Evolutionary conservation across 2,329 filamentous ascomycete species (phyloP).

Genomic region (Colletotrichum chlorophyti): DNA sequence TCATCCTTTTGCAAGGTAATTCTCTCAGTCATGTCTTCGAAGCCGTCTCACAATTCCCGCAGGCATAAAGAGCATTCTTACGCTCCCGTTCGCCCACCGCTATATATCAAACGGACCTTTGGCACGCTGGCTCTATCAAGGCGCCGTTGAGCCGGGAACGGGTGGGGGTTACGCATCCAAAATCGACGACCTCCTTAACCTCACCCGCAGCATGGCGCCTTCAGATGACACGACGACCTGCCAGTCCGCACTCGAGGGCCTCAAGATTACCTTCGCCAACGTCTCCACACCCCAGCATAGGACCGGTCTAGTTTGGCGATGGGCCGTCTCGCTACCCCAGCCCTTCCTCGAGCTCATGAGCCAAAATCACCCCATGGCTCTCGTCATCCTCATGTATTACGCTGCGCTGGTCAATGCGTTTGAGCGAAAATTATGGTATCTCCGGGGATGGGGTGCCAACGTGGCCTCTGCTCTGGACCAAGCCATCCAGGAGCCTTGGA

Average conservation of each 20-base stretch:
- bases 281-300: conserved; percentile 12
- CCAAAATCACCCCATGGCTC: conserved; percentile 27
- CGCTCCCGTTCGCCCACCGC: conserved; percentile 13
- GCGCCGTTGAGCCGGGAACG: conserved; percentile 11
- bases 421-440: conserved; percentile 27
- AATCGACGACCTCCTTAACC: conserved; percentile 20
- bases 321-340: conserved; percentile 29
- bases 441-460: conserved; percentile 13
- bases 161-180: conserved; percentile 13
- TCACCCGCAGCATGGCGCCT: conserved; percentile 22
- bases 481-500: conserved; percentile 25
- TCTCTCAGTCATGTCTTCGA: too few relatives aligned
- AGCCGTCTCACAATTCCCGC: neutral
- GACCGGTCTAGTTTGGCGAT: conserved; percentile 28
- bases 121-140: conserved; percentile 24
- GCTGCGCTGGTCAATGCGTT: conserved; percentile 26
- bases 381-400: conserved; percentile 31
- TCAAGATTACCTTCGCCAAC: conserved; percentile 18
- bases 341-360: conserved; percentile 29
- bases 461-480: conserved; percentile 14
- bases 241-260: conserved; percentile 22
- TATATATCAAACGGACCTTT: conserved; percentile 20
- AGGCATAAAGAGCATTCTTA: conserved; percentile 29
- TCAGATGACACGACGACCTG: conserved; percentile 23
- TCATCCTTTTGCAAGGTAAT: conserved; percentile 29